Conservation (phyloP, 2,329 filamentous ascomycete genomes). For the Botryosphaeria dothidea region DNA sequence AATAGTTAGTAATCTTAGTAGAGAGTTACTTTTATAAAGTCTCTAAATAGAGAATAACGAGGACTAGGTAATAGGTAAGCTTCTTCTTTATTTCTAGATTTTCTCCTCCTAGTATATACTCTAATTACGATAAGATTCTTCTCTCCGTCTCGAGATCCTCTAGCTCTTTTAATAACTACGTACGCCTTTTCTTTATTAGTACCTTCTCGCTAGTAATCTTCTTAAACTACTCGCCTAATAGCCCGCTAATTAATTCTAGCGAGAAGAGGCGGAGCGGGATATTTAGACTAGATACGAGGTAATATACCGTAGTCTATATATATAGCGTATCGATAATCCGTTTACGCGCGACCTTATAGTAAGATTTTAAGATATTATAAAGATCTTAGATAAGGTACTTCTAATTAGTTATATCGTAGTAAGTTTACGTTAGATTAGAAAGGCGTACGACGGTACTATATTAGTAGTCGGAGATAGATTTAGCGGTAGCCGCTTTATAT, state of each 20-base stretch:
- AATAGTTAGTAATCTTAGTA: no score
- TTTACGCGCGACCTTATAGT: slow-evolving; percentile 62
- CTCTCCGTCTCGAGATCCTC: slow-evolving; percentile 43
- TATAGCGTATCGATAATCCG: slow-evolving; percentile 65
- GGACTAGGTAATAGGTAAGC: no score
- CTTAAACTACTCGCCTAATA: slow-evolving; percentile 53
- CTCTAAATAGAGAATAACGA: no score
- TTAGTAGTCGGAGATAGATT: not conserved
- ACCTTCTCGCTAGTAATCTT: slow-evolving; percentile 61
- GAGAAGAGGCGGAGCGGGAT: slow-evolving; percentile 58
- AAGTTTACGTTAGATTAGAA: not conserved
- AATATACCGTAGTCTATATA: slow-evolving; percentile 58
- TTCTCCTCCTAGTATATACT: no score
- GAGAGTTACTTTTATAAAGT: no score
- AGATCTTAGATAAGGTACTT: slow-evolving; percentile 52
- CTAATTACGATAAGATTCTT: slow-evolving; percentile 29
- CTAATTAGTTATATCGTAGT: slow-evolving; percentile 32
- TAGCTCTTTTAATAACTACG: slow-evolving; percentile 49
- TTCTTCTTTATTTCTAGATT: no score
- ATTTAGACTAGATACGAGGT: slow-evolving; percentile 51
- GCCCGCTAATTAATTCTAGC: slow-evolving; percentile 49
- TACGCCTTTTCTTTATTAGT: slow-evolving; percentile 42
- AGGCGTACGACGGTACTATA: not conserved
- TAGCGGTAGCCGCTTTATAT: not conserved
- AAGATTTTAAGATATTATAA: slow-evolving; percentile 60